Evolutionary conservation across 176 grass and related monocot genomes (phyloP).

Genomic region (Ananas comosus): DNA sequence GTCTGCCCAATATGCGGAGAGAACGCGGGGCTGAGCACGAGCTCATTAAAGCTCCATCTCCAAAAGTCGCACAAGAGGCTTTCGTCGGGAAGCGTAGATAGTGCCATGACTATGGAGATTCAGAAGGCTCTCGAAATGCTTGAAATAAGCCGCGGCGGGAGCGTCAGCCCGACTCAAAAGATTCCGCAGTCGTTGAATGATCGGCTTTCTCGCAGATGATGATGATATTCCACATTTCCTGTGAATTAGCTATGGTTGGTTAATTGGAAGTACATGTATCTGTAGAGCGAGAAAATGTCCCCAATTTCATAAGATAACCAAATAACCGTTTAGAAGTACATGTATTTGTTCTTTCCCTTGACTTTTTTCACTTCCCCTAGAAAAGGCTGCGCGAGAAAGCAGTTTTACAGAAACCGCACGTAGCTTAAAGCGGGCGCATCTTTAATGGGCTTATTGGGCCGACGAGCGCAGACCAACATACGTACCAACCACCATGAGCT

Average conservation of each 20-base stretch:
- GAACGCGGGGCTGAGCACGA: constrained; percentile 83
- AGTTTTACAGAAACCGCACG: too few species aligned
- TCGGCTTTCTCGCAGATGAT: constrained; percentile 22
- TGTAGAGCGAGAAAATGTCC: not conserved
- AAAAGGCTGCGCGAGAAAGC: too few species aligned
- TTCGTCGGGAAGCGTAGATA: constrained; percentile 71
- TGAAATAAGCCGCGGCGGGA: constrained; percentile 49
- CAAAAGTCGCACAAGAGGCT: constrained; percentile 75
- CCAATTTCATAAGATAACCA: not conserved
- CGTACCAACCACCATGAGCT: not conserved
- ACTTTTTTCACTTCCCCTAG: too few species aligned
- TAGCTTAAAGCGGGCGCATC: too few species aligned
- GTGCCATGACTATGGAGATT: constrained; percentile 77
- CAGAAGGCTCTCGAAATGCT: constrained; percentile 51
- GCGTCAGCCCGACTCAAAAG: constrained; percentile 62
- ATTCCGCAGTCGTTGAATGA: constrained; percentile 32
- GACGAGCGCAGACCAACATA: not conserved
- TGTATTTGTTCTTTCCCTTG: too few species aligned
- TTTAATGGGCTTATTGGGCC: too few species aligned
- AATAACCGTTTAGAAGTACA: too few species aligned
- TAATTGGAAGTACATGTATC: not conserved
- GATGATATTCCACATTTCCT: not conserved
- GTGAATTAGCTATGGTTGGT: not conserved
- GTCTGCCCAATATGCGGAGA: constrained; percentile 81
- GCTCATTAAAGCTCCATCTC: constrained; percentile 87